A percentile compares a stretch with the other conserved stretches of the same genome.
phyloP scores from a whole-genome alignment of 768 basidiomycete genomes.

The Botryobasidium botryosum region DNA sequence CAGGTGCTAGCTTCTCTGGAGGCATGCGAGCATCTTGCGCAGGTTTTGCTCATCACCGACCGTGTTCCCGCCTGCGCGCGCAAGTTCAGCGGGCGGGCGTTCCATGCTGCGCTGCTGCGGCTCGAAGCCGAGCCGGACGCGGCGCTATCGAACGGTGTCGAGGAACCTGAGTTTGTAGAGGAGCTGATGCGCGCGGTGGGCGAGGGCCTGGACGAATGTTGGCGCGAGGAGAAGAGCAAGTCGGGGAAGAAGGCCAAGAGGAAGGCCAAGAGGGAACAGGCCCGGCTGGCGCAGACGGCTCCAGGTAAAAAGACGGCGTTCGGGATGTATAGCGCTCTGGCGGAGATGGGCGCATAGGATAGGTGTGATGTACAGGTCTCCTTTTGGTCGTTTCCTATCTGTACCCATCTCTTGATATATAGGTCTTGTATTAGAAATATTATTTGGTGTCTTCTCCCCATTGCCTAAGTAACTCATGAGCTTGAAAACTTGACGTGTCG shows the following conservation, averaged over 20 bases:
- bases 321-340: background rate
- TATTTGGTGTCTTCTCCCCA: no score
- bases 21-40: slow-evolving; percentile 3
- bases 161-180: slow-evolving; percentile 2
- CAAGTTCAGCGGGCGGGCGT: slow-evolving; percentile 5
- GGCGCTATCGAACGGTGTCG: background rate
- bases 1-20: slow-evolving; percentile 8
- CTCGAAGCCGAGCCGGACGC: background rate
- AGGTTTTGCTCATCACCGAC: slow-evolving; percentile 4
- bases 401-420: no score
- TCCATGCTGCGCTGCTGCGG: slow-evolving; percentile 3
- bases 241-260: slow-evolving; percentile 1
- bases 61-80: background rate
- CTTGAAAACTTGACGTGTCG: no score
- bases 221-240: slow-evolving; percentile 3
- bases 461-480: no score
- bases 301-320: slow-evolving; percentile 3
- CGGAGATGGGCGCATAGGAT: background rate
- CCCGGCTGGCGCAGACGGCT: background rate
- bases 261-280: background rate
- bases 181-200: slow-evolving; percentile 4
- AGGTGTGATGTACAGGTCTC: background rate
- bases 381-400: no score
- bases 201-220: slow-evolving; percentile 7
- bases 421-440: no score